These are phyloP conservation scores for Flaveria brownii DNA, from an alignment of 129 eudicot species.

Conservation along the genomic window DNA sequence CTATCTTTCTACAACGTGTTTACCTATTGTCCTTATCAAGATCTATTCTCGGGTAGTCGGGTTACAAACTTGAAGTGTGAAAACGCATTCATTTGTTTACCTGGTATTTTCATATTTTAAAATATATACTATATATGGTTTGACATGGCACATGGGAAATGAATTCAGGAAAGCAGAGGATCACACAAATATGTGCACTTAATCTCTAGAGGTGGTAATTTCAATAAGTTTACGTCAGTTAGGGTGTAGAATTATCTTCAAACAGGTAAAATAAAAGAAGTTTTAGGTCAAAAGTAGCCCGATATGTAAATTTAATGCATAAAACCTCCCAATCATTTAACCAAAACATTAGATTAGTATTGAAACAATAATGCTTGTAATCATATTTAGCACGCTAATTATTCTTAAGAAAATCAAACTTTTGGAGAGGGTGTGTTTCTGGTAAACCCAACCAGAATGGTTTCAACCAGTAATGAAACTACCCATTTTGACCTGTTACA, in stretches of 20 bases:
- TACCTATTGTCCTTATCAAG: too few species aligned
- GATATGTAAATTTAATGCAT: neutral
- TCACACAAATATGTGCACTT: neutral
- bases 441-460: neutral
- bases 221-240: neutral
- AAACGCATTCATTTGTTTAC: neutral
- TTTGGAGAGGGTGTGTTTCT: neutral
- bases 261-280: neutral
- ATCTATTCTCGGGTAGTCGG: neutral
- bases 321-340: neutral
- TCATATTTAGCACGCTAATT: neutral
- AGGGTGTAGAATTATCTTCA: neutral
- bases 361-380: neutral
- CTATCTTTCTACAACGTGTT: neutral
- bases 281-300: neutral
- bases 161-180: neutral
- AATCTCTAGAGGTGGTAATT: neutral
- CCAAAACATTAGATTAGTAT: neutral
- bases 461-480: neutral
- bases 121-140: neutral
- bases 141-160: neutral
- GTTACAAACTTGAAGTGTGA: neutral
- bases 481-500: neutral
- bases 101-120: neutral
- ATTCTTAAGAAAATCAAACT: neutral